These are phyloP conservation scores for Termitomyces eurrhizus DNA, from an alignment of 768 basidiomycete genomes.

Conservation along the genomic window DNA sequence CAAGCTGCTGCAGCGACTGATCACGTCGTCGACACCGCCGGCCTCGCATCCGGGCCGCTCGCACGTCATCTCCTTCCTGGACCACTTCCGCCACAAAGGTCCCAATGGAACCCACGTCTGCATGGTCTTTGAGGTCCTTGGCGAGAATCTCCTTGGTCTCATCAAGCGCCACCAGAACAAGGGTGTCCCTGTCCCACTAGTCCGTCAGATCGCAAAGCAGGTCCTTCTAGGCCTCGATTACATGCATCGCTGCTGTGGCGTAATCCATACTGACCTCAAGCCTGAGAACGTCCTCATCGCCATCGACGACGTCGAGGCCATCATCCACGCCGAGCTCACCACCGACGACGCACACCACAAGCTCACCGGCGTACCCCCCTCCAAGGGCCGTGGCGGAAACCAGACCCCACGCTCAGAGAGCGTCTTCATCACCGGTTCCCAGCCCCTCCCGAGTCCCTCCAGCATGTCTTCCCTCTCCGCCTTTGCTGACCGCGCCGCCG, in stretches of 20 bases:
- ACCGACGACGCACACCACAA: slow-evolving; percentile 57
- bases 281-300: slow-evolving; percentile 97
- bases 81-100: slow-evolving; percentile 95
- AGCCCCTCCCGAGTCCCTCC: slow-evolving; percentile 85
- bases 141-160: slow-evolving; percentile 92
- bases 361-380: slow-evolving; percentile 90
- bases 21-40: slow-evolving; percentile 71
- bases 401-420: slow-evolving; percentile 86
- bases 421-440: slow-evolving; percentile 84
- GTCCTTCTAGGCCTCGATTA: slow-evolving; percentile 94
- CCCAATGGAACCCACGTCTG: slow-evolving; percentile 97
- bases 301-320: slow-evolving; percentile 94
- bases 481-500: slow-evolving; percentile 11
- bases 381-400: slow-evolving; percentile 91
- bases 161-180: slow-evolving; percentile 99
- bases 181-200: slow-evolving; percentile 89
- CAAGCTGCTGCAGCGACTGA: slow-evolving; percentile 93
- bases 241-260: slow-evolving; percentile 95
- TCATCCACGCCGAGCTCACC: slow-evolving; percentile 82
- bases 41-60: slow-evolving; percentile 66
- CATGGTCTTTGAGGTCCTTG: slow-evolving; percentile 99
- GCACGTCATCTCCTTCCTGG: slow-evolving; percentile 96
- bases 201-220: slow-evolving; percentile 96
- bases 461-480: slow-evolving; percentile 31
- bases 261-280: slow-evolving; percentile 97